Base-by-base conservation (phyloP, 2,329 filamentous ascomycete genomes). In the Madurella fahalii region DNA sequence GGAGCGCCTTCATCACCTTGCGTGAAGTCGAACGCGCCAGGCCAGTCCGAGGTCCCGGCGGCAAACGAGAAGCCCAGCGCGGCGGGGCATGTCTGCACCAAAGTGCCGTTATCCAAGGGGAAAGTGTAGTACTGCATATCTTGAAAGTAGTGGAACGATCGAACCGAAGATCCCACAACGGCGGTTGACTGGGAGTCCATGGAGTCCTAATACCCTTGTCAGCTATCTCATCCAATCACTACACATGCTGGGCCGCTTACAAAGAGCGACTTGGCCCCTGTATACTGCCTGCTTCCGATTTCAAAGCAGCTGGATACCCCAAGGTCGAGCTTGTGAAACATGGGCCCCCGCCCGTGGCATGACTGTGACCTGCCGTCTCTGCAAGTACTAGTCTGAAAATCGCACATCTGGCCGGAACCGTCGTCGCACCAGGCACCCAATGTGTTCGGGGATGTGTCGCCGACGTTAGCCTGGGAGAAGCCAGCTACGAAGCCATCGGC, bases 401-500 rank as follows among this genome's bases (percentile, higher is more conserved):
- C 83, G 70, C 88, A 92, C 65, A 79, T 73, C 61, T 82, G 70
- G 12, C 85, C 86, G 1, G 87, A 83, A 4, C 87, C 89, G 68
- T 92, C 90, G 64, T 96, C 90, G 62, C 92, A 96, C 75, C 84
- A 94, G 4, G 90, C 89, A 2, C 91, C 92, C 1, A 89, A 77
- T 0, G 89, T 81, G 64, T 96, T 96, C 9, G 92, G 92, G 1
- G 86, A 88, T 0, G 90, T 94, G 65, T 96, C 92, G 20, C 91
- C 92, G 50, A 96, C 90, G 65, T 90, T 96, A 30, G 91, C 83
- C 69, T 96, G 91, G 1, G 90, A 94, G 72, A 96, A 96, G 11
- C 90, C 92, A 2, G 91, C 90, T 1, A 96, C 88, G 63, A 95
- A 95, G 11, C 79, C 80, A 1, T 81, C 75, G 0, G 82, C 77